These are phyloP conservation scores for Eucalyptus victrix DNA, from an alignment of 345 rosid genomes.

Conservation along the genomic window DNA sequence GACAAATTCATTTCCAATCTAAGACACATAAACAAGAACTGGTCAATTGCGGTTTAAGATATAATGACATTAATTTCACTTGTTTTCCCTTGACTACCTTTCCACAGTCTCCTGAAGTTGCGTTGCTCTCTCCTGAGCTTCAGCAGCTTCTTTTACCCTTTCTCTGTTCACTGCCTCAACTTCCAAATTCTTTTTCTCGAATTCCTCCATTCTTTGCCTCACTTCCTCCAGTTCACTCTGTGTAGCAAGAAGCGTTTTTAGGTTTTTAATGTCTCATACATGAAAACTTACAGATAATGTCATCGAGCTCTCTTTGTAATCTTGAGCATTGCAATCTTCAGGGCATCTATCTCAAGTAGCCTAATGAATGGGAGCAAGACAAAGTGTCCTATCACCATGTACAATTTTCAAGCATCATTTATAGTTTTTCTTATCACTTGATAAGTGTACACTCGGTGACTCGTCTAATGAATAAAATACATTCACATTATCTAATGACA, in stretches of 20 bases:
- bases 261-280: not conserved
- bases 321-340: not conserved
- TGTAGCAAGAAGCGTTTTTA: not conserved
- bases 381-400: not conserved
- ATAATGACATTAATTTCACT: not conserved
- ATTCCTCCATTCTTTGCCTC: conserved; percentile 21
- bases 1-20: conserved; percentile 92
- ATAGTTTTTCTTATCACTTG: not conserved
- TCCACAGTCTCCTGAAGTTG: conserved; percentile 32
- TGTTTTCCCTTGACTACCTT: conserved; percentile 8
- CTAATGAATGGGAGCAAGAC: not conserved
- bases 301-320: not conserved
- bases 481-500: not conserved
- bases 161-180: conserved; percentile 23
- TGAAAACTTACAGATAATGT: not conserved
- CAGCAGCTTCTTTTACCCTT: conserved; percentile 34
- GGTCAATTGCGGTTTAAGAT: not conserved
- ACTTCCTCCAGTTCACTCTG: conserved; percentile 29
- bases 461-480: not conserved
- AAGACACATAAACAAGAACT: not conserved
- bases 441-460: not conserved
- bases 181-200: conserved; percentile 25
- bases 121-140: conserved; percentile 28
- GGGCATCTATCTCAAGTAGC: not conserved
- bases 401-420: not conserved